Base-by-base conservation (phyloP, 495 filamentous ascomycete species). In the Lasiosphaeria ovina region DNA sequence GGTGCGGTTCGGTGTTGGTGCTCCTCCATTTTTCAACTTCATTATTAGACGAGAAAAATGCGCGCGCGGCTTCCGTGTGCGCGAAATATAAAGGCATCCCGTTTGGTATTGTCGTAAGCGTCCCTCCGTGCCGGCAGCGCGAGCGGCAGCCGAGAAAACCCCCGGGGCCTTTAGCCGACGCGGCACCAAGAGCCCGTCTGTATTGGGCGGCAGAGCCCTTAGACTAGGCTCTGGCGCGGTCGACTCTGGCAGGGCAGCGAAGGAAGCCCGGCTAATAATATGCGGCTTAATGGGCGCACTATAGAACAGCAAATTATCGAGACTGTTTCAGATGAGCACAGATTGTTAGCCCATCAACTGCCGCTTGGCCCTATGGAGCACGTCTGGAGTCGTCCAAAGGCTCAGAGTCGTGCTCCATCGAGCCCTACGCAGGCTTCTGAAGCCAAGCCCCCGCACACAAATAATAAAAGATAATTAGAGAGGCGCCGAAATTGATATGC, bases 291-390 rank as follows among this genome's bases (percentile, higher is more conserved):
- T 66, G 55, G 55, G 45, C 47, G 57, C 63, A 51, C 65, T 66
- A 64, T 59, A 61, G 36, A 34, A 34, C 55, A 55, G 33, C 50
- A 52, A 65, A 47, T 54, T 35, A 57, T 50, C 14, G 51, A 54
- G 48, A 58, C 62, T 53, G 62, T 63, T 63, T 63, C 61, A 47
- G 44, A 36, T 33, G 35, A 32, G 16, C 36, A 36, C 14, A 54
- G 52, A 66, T 61, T 70, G 11, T 68, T 68, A 24, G 66, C 44
- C 67, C 66, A 72, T 62, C 68, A 64, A 64, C 68, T 67, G 56
- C 62, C 68, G 64, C 65, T 69, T 69, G 62, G 63, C 63, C 35
- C 51, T 51, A 38, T 36, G 56, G 51, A 47, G 44, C 17, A 54
- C 0, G 44, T n/a, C 35, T 57, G 24, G 44, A 35, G 24, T 8